Evolutionary conservation across 768 basidiomycete genomes (phyloP), one percentile per base, ranked within the genome.

Genomic region (Auriscalpium vulgare): DNA sequence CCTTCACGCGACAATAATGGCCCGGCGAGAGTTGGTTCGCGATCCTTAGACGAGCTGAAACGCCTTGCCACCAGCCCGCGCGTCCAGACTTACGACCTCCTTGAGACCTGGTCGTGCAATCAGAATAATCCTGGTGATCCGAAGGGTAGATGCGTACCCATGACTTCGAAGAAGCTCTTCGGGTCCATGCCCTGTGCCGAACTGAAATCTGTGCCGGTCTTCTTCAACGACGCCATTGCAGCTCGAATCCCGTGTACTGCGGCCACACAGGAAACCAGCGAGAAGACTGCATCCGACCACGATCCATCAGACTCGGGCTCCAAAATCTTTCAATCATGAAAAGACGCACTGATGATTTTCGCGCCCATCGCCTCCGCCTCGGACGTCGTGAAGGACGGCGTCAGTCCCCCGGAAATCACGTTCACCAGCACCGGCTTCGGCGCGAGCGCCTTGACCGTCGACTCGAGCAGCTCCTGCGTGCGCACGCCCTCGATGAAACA

Each of bases 401-500:
- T 88, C 47, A 88, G 72, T 16, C 87, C 87, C 43, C 87, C 87
- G 7, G 85, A 87, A 58, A 89, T 88, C 17, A 88, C 87, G 58
- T 89, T 89, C 44, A 88, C 85, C 36, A 89, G 83, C 38, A 87
- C 79, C 1, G 87, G 87, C 61, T 85, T 88, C 5, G 87, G 87
- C 6, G 83, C 79, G 34, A 90, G 69, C 2, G 83, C 85, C 21
- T 76, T 75, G 47, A 90, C 82, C 10, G 87, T 87, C 1, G 73
- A 73, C 55, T 78, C 74, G 14, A 88, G 75, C 21, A 85, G 78
- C 47, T 85, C 82, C 47, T 82, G 76, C 2, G 80, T 85, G 67
- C 81, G 81, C 34, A 88, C 86, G 44, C 88, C 87, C 67, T 89
- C 87, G 37, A 88, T 88, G 69, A 90, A 91, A 68, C 86, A 88